Conservation (phyloP, 2,329 filamentous ascomycete genomes). For the Onygena corvina region DNA sequence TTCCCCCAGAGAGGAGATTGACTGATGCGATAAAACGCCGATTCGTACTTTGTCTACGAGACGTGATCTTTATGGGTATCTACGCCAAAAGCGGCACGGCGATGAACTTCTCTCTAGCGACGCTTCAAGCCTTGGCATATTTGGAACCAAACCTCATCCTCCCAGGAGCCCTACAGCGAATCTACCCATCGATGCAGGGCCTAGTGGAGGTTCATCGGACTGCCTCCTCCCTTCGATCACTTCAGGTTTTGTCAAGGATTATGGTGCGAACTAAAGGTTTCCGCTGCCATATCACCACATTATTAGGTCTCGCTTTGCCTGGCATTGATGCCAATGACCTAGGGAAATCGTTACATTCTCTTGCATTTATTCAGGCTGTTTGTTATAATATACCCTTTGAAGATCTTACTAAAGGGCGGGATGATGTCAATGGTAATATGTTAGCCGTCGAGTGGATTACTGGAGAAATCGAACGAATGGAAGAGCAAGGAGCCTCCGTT, state of each 20-base stretch:
- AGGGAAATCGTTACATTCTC: constrained; percentile 86
- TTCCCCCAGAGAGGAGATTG: constrained; percentile 66
- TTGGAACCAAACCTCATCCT: constrained; percentile 85
- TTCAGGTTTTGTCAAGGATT: constrained; percentile 83
- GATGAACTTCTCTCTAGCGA: constrained; percentile 81
- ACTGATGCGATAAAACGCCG: constrained; percentile 70
- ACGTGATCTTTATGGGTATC: constrained; percentile 96
- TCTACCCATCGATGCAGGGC: constrained; percentile 93
- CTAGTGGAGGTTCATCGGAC: constrained; percentile 95
- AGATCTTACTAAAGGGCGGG: constrained; percentile 58
- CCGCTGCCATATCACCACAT: constrained; percentile 84
- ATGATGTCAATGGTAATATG: constrained; percentile 58
- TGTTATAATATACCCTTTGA: constrained; percentile 93
- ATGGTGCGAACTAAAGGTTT: constrained; percentile 94
- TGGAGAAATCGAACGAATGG: constrained; percentile 85
- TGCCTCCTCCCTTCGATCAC: constrained; percentile 77
- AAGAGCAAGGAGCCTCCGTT: constrained; percentile 71
- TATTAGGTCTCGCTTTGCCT: constrained; percentile 83
- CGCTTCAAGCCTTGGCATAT: constrained; percentile 77
- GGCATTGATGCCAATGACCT: constrained; percentile 97
- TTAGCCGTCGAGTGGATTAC: constrained; percentile 89
- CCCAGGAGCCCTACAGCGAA: constrained; percentile 83
- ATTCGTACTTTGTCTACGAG: constrained; percentile 77
- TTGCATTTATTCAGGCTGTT: constrained; percentile 90
- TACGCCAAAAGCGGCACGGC: constrained; percentile 91